phyloP scores from a whole-genome alignment of 768 basidiomycete species.

The Boletus huronensis region DNA sequence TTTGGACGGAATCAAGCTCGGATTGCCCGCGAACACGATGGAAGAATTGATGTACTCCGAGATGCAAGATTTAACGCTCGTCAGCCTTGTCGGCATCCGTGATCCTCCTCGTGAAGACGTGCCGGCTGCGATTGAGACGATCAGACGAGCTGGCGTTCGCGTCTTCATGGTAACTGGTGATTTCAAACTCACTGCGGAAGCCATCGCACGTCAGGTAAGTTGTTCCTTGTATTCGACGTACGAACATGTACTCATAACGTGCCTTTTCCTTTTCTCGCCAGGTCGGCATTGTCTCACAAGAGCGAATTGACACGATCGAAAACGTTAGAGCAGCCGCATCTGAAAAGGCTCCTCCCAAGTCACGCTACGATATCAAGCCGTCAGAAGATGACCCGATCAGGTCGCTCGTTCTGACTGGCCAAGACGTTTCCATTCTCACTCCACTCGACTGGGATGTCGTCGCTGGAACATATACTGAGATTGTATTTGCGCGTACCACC shows the following conservation, averaged over 20 bases:
- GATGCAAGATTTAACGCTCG: slow-evolving; percentile 40
- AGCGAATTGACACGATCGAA: slow-evolving; percentile 35
- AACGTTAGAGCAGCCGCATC: slow-evolving; percentile 20
- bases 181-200: slow-evolving; percentile 49
- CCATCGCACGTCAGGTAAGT: slow-evolving; percentile 46
- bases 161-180: slow-evolving; percentile 61
- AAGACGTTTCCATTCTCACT: slow-evolving; percentile 37
- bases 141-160: slow-evolving; percentile 48
- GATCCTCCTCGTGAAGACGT: slow-evolving; percentile 58
- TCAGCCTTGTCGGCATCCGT: slow-evolving; percentile 52
- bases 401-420: slow-evolving; percentile 44
- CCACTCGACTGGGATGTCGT: slow-evolving; percentile 39
- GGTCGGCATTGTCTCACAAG: slow-evolving; percentile 44
- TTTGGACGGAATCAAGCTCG: slow-evolving; percentile 19
- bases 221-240: not conserved
- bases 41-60: slow-evolving; percentile 40
- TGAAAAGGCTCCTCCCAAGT: slow-evolving; percentile 12
- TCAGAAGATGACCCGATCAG: slow-evolving; percentile 35
- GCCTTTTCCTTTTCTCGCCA: slow-evolving; percentile 8
- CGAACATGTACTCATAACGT: not conserved
- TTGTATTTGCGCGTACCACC: slow-evolving; percentile 56
- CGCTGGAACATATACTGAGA: slow-evolving; percentile 35
- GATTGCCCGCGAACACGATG: slow-evolving; percentile 22
- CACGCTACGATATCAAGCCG: slow-evolving; percentile 33
- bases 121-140: slow-evolving; percentile 43